Evolutionary conservation across 1,139 yeast species (phyloP).

Genomic region (Hemisphaericaspora lyxosophila): DNA sequence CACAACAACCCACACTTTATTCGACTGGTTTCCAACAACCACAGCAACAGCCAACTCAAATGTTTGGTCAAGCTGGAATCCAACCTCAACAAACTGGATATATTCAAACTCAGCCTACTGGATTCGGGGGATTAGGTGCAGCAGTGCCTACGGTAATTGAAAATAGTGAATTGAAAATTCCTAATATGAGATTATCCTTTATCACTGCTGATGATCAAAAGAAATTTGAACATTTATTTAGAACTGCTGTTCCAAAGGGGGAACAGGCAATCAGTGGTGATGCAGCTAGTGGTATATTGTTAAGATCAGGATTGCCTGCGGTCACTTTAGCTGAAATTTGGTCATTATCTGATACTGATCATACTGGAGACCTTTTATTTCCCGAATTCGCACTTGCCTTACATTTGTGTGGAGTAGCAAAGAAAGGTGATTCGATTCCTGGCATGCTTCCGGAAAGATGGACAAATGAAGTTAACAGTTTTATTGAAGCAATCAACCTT

Average conservation of each 20-base stretch:
- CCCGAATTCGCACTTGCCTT: constrained; percentile 95
- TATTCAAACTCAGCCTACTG: constrained; percentile 40
- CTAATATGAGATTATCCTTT: constrained; percentile 74
- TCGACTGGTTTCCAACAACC: constrained; percentile 18
- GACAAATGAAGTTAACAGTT: constrained; percentile 78
- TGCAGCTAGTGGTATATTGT: constrained; percentile 72
- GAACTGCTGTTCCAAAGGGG: constrained; percentile 73
- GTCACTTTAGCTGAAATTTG: constrained; percentile 82
- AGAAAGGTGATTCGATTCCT: constrained; percentile 80
- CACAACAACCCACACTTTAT: constrained; percentile 17
- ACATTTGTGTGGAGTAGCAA: constrained; percentile 77
- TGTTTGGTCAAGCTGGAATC: constrained; percentile 15
- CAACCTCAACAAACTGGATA: constrained; percentile 35
- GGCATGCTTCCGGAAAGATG: constrained; percentile 67
- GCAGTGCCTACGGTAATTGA: constrained; percentile 29
- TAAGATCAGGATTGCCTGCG: constrained; percentile 78
- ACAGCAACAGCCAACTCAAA: constrained; percentile 34
- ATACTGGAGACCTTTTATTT: constrained; percentile 79
- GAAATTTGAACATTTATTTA: constrained; percentile 79
- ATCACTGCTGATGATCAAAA: constrained; percentile 82
- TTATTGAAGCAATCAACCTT: constrained; percentile 86
- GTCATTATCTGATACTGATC: constrained; percentile 85
- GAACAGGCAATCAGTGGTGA: constrained; percentile 78
- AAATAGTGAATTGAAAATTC: constrained; percentile 51
- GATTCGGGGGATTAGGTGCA: constrained; percentile 24